Percentiles rank a stretch among this genome's conserved stretches.
Conservation (phyloP, 306 rosid species). For the Castanospermum australe region DNA sequence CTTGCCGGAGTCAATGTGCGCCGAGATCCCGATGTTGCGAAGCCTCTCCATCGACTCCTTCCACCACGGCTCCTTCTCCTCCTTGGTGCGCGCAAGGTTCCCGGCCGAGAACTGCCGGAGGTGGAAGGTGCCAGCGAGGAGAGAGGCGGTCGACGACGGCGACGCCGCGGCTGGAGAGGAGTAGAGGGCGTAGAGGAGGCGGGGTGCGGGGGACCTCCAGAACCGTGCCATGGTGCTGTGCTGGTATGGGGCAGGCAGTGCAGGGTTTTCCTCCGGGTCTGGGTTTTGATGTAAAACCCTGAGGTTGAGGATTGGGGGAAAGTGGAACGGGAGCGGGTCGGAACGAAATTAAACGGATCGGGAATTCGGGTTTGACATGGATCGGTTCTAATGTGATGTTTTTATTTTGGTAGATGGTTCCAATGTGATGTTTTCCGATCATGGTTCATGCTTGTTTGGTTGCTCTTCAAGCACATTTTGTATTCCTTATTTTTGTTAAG, state of each 20-base stretch:
- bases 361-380: too few species aligned
- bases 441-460: too few species aligned
- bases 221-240: slow-evolving; percentile 54
- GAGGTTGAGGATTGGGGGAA: neutral
- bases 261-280: slow-evolving; percentile 17
- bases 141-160: slow-evolving; percentile 18
- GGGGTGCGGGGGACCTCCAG: slow-evolving; percentile 42
- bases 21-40: slow-evolving; percentile 97
- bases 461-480: too few species aligned
- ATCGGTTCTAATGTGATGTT: too few species aligned
- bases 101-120: slow-evolving; percentile 62
- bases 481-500: too few species aligned
- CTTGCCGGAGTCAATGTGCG: slow-evolving; percentile 97
- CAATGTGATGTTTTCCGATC: too few species aligned
- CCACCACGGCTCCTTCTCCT: slow-evolving; percentile 89
- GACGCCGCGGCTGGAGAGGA: slow-evolving; percentile 13
- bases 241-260: too few species aligned
- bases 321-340: too few species aligned
- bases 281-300: slow-evolving; percentile 41
- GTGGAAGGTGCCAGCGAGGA: slow-evolving; percentile 36
- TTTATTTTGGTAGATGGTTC: too few species aligned
- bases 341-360: too few species aligned
- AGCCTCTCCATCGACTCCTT: slow-evolving; percentile 74
- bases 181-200: slow-evolving; percentile 44
- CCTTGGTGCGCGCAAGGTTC: slow-evolving; percentile 62